phyloP scores from a whole-genome alignment of 306 rosid genomes.

The Quercus robur region DNA sequence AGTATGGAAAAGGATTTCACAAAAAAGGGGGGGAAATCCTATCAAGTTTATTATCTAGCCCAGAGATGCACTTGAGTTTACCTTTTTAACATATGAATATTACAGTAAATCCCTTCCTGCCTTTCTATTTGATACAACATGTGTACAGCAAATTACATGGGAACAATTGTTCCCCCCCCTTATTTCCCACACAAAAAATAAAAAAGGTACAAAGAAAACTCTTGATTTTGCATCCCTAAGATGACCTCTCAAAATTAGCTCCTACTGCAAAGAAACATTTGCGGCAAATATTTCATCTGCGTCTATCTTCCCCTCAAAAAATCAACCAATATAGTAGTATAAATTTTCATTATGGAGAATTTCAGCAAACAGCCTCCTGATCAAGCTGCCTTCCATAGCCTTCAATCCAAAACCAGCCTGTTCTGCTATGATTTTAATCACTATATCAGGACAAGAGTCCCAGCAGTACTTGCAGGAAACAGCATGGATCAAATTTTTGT shows the following conservation, averaged over 20 bases:
- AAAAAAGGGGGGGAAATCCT: neutral
- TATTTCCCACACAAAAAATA: too few relatives aligned
- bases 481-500: conserved; percentile 12
- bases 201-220: neutral
- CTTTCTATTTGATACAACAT: conserved; percentile 12
- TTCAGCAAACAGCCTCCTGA: neutral
- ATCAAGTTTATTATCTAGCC: neutral
- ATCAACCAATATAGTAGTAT: conserved; percentile 15
- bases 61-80: conserved; percentile 8
- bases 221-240: conserved; percentile 6
- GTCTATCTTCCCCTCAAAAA: conserved; percentile 18
- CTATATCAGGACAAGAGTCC: neutral
- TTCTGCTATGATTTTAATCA: neutral
- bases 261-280: conserved; percentile 26
- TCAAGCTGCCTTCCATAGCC: neutral
- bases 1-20: neutral
- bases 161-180: neutral
- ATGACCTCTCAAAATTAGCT: conserved; percentile 23
- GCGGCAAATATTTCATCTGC: conserved; percentile 16
- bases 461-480: conserved; percentile 4
- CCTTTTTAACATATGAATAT: conserved; percentile 6
- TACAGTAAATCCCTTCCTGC: neutral
- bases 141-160: conserved; percentile 13
- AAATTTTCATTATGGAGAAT: conserved; percentile 19
- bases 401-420: neutral